These are phyloP conservation scores for Podospora anserina DNA, from an alignment of 495 filamentous ascomycete genomes.

Conservation along the genomic window DNA sequence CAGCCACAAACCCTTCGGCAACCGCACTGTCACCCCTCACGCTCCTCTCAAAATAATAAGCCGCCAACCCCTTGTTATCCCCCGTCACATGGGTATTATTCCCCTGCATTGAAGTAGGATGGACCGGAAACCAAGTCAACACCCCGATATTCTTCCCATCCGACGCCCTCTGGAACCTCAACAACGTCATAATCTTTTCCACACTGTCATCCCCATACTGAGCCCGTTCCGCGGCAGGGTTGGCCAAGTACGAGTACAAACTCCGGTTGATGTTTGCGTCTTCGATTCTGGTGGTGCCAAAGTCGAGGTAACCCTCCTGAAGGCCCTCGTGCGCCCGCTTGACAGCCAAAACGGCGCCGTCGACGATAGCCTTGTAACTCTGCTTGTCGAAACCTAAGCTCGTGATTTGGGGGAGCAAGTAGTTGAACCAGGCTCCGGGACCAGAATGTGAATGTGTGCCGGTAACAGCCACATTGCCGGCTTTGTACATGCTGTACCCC, in stretches of 20 bases:
- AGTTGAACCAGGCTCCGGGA: constrained; percentile 93
- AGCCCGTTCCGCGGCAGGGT: constrained; percentile 75
- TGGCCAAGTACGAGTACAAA: constrained; percentile 82
- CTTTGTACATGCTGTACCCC: constrained; percentile 58
- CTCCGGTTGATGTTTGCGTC: constrained; percentile 87
- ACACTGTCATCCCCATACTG: constrained; percentile 62
- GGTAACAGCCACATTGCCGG: constrained; percentile 80
- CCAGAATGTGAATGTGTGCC: constrained; percentile 93
- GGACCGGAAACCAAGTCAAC: constrained; percentile 88
- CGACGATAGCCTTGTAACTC: constrained; percentile 85
- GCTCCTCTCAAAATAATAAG: constrained; percentile 76
- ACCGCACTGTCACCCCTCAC: constrained; percentile 47
- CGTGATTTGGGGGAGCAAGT: constrained; percentile 90
- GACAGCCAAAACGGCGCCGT: constrained; percentile 81
- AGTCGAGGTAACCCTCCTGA: constrained; percentile 51
- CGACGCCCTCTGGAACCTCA: constrained; percentile 66
- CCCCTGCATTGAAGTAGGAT: constrained; percentile 85
- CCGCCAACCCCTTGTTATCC: constrained; percentile 94
- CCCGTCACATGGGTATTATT: constrained; percentile 93
- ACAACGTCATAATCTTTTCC: constrained; percentile 81
- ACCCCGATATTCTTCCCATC: constrained; percentile 69
- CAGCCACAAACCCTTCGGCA: constrained; percentile 70
- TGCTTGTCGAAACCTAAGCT: constrained; percentile 81
- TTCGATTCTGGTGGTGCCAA: constrained; percentile 44
- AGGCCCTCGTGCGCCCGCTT: constrained; percentile 76